These are phyloP conservation scores for Elsinoe ampelina DNA, from an alignment of 2,329 filamentous ascomycete species.

Conservation along the genomic window DNA sequence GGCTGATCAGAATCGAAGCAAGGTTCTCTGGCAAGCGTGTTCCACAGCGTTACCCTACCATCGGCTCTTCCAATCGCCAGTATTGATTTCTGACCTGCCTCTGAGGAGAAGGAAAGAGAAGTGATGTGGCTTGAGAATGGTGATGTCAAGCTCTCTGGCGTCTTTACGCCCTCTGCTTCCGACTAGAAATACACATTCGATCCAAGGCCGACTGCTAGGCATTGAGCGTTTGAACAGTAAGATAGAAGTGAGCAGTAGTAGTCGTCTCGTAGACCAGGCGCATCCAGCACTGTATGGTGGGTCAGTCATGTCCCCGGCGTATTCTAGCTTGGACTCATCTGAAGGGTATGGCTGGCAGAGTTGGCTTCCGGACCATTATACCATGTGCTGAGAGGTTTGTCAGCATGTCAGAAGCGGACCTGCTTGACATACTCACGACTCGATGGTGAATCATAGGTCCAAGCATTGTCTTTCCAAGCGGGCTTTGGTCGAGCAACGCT, in stretches of 20 bases:
- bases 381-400: no score
- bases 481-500: background rate
- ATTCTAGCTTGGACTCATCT: conserved; percentile 46
- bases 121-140: conserved; percentile 56
- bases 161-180: conserved; percentile 58
- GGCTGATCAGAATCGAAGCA: conserved; percentile 69
- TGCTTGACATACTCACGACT: conserved; percentile 26
- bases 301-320: conserved; percentile 24
- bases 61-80: conserved; percentile 76
- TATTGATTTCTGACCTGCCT: conserved; percentile 64
- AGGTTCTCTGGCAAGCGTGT: conserved; percentile 57
- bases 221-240: conserved; percentile 65
- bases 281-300: conserved; percentile 64
- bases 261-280: conserved; percentile 80
- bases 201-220: conserved; percentile 74
- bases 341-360: conserved; percentile 59
- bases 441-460: conserved; percentile 28
- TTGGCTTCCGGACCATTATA: background rate
- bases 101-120: conserved; percentile 82
- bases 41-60: conserved; percentile 68
- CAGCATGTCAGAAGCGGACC: no score
- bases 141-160: conserved; percentile 44
- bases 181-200: conserved; percentile 83
- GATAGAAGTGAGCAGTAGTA: conserved; percentile 91
- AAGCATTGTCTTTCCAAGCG: conserved; percentile 34